Conservation (phyloP, 805 yeast species). For the Metschnikowia gelsemii region DNA sequence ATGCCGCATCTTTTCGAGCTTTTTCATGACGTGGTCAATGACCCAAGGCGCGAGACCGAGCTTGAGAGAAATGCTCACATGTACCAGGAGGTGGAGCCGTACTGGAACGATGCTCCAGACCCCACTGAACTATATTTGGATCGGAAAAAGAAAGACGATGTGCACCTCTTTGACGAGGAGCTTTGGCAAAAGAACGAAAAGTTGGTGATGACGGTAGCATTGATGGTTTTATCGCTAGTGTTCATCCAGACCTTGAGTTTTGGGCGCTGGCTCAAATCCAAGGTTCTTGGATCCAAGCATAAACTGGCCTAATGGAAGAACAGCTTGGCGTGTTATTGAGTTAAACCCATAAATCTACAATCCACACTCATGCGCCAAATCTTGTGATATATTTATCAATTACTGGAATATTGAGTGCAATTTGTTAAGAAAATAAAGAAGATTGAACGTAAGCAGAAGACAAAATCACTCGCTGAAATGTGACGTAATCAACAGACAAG, state of each 20-base stretch:
- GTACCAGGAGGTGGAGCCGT: conserved; percentile 25
- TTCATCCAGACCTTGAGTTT: conserved; percentile 18
- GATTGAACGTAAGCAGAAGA: no score
- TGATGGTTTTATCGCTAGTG: conserved; percentile 23
- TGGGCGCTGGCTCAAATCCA: conserved; percentile 11
- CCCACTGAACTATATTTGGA: conserved; percentile 32
- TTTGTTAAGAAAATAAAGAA: no score
- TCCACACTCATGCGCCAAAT: no score
- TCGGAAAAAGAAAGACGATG: conserved; percentile 32
- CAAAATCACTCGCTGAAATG: no score
- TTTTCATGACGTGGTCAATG: conserved; percentile 57
- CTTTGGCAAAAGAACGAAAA: conserved; percentile 52
- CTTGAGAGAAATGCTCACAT: conserved; percentile 53
- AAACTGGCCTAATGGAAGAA: conserved; percentile 1
- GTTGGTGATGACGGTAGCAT: conserved; percentile 40
- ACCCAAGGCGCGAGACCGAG: conserved; percentile 50
- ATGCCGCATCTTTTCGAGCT: conserved; percentile 40
- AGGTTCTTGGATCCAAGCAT: background rate
- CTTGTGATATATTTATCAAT: no score
- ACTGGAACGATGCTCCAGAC: conserved; percentile 23
- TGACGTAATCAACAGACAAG: no score
- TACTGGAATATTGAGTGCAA: no score
- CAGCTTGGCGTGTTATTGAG: background rate
- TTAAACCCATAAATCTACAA: no score
- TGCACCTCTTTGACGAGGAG: conserved; percentile 44